Evolutionary conservation across 1,139 yeast species (phyloP).

Genomic region (Scheffersomyces parashehatae): DNA sequence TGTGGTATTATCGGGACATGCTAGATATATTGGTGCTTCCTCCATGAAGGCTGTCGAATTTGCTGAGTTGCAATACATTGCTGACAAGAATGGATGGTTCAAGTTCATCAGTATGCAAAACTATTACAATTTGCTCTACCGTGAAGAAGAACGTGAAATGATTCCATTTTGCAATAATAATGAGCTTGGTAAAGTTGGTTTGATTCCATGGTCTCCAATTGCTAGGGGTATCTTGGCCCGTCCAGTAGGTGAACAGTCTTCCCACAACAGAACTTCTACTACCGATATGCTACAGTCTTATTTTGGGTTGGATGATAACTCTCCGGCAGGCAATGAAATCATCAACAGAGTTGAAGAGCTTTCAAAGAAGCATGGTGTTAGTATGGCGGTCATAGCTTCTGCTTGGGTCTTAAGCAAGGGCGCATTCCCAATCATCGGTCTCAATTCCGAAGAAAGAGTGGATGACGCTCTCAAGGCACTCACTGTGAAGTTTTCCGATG

Average conservation of each 20-base stretch:
- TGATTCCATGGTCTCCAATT: slow-evolving; percentile 54
- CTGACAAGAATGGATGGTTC: slow-evolving; percentile 22
- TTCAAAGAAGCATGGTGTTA: slow-evolving; percentile 40
- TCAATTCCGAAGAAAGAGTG: slow-evolving; percentile 48
- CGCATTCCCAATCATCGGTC: slow-evolving; percentile 53
- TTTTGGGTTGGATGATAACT: slow-evolving; percentile 9
- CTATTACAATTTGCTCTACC: slow-evolving; percentile 51
- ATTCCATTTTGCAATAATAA: slow-evolving; percentile 48
- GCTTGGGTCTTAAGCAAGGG: slow-evolving; percentile 60
- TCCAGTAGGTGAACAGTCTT: slow-evolving; percentile 25
- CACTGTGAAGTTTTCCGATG: slow-evolving; percentile 40
- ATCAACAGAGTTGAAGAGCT: slow-evolving; percentile 54
- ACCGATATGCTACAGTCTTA: slow-evolving; percentile 14
- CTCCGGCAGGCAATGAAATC: slow-evolving; percentile 34
- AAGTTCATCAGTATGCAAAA: slow-evolving; percentile 63
- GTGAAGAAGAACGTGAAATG: slow-evolving; percentile 66
- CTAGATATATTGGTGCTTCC: slow-evolving; percentile 18
- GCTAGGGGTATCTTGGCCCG: slow-evolving; percentile 49
- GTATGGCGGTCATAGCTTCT: slow-evolving; percentile 56
- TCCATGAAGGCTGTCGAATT: slow-evolving; percentile 18
- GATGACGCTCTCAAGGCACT: slow-evolving; percentile 54
- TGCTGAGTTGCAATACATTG: slow-evolving; percentile 16
- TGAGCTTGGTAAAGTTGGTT: slow-evolving; percentile 41
- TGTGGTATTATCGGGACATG: slow-evolving; percentile 14
- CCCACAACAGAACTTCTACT: slow-evolving; percentile 16